phyloP scores from a whole-genome alignment of 306 rosid species.

The Begonia loranthoides region DNA sequence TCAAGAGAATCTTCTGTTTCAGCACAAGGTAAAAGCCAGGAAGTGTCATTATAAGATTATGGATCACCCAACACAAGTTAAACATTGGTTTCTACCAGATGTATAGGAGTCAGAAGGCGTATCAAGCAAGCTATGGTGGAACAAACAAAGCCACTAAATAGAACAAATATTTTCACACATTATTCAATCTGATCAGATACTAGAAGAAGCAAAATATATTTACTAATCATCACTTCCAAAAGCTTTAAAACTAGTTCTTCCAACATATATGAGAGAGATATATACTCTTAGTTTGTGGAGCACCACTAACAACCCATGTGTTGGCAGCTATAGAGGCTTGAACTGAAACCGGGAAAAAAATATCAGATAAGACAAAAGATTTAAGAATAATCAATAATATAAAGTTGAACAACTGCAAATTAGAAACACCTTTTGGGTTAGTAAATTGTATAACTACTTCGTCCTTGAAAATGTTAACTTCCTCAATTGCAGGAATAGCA shows the following conservation, averaged over 20 bases:
- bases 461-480: slow-evolving; percentile 91
- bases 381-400: not conserved
- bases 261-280: not conserved
- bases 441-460: slow-evolving; percentile 84
- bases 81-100: too few species aligned
- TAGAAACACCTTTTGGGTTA: slow-evolving; percentile 68
- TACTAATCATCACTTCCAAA: too few species aligned
- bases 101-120: too few species aligned
- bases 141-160: too few species aligned
- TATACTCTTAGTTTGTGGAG: slow-evolving; percentile 95
- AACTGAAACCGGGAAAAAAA: slow-evolving; percentile 33
- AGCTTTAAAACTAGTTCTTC: not conserved
- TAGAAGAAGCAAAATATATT: too few species aligned
- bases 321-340: slow-evolving; percentile 98
- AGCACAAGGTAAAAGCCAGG: too few species aligned
- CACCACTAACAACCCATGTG: slow-evolving; percentile 97
- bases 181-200: too few species aligned
- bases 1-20: too few species aligned
- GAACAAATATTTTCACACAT: too few species aligned
- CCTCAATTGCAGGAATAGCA: slow-evolving; percentile 92
- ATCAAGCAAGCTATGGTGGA: too few species aligned
- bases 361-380: not conserved
- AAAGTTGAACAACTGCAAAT: not conserved
- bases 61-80: too few species aligned
- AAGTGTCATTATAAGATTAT: too few species aligned